A percentile compares a stretch with the other conserved stretches of the same genome.
Evolutionary conservation across 768 basidiomycete genomes (phyloP).

Genomic region (Collybia nuda): DNA sequence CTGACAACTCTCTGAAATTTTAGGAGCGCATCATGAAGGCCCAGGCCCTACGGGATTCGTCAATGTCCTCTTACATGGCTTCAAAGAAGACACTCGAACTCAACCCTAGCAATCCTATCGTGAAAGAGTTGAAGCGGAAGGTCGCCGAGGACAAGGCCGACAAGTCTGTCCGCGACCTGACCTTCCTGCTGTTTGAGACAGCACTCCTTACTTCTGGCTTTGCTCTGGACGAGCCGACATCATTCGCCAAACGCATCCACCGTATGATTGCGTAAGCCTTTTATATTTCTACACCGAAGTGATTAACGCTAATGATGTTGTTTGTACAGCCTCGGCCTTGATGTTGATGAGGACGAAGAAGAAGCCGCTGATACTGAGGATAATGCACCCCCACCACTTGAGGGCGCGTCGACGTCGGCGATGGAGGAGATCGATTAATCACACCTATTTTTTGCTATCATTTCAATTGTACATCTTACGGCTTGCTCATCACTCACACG

Average conservation of each 20-base stretch:
- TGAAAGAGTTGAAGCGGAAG: slow-evolving; percentile 95
- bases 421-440: slow-evolving; percentile 97
- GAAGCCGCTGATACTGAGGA: slow-evolving; percentile 45
- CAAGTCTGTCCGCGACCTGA: slow-evolving; percentile 97
- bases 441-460: slow-evolving; percentile 10
- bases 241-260: slow-evolving; percentile 95
- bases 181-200: slow-evolving; percentile 95
- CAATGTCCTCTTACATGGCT: slow-evolving; percentile 99
- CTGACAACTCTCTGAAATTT: slow-evolving; percentile 3
- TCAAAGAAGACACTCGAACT: slow-evolving; percentile 98
- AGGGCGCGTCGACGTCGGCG: slow-evolving; percentile 69
- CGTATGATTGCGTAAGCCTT: slow-evolving; percentile 83
- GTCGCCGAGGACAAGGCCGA: slow-evolving; percentile 97
- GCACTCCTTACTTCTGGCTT: slow-evolving; percentile 94
- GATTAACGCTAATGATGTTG: slow-evolving; percentile 6
- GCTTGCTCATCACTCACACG: slow-evolving; percentile 20
- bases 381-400: slow-evolving; percentile 51
- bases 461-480: slow-evolving; percentile 3
- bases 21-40: slow-evolving; percentile 99
- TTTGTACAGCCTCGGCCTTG: slow-evolving; percentile 67
- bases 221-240: slow-evolving; percentile 92
- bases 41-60: slow-evolving; percentile 93
- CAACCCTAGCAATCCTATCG: slow-evolving; percentile 88
- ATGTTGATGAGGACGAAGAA: slow-evolving; percentile 81
- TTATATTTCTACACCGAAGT: neutral